Base-by-base conservation (phyloP, 2,329 filamentous ascomycete genomes). In the Cordyceps javanica region DNA sequence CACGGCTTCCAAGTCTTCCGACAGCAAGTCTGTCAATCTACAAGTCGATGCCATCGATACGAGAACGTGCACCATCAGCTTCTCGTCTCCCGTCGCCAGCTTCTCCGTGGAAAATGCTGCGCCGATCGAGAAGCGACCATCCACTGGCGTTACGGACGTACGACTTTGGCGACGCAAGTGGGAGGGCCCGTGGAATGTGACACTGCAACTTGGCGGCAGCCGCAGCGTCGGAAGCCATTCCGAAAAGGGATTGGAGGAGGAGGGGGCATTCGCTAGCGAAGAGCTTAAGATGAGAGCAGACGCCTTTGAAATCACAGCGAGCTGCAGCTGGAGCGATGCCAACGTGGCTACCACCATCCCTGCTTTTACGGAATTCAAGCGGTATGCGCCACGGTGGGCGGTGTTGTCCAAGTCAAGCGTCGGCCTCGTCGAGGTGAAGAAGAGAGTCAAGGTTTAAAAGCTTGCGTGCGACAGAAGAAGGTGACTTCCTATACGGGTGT, bases 281-380 rank as follows among this genome's bases (percentile, higher is more conserved):
- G 49, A 52, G n/a, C 55, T 58, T 21, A 52, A 52, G 23, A 11
- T 14, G 4, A 65, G 60, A 38, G 51, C 59, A 5, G 62, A 65
- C 14, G 49, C 60, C 5, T 68, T 91, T 34, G 79, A 78, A 62
- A 89, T 91, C 1, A 80, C 75, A 34, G 84, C 92, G 1, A 79
- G 87, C 16, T 97, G 94, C 72, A 76, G 89, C 32, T 97, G 92
- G 91, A 91, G 88, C 65, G 94, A 99, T 73, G 86, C 83, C 45
- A 97, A 97, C 66, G 74, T 76, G 36, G 71, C 73, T 2, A 87
- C 83, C 3, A 78, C 79, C 1, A 91, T 97, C 49, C 92, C 93
- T 0, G 92, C 92, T 1, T 81, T 93, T 53, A 88, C 94, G 64
- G 92, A 97, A 72, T 78, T 90, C 50, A 76, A 82, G 63, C 81